A percentile compares a stretch with the other conserved stretches of the same genome.
Conservation (phyloP, 2,329 filamentous ascomycete genomes). For the Pseudogymnoascus sp. region DNA sequence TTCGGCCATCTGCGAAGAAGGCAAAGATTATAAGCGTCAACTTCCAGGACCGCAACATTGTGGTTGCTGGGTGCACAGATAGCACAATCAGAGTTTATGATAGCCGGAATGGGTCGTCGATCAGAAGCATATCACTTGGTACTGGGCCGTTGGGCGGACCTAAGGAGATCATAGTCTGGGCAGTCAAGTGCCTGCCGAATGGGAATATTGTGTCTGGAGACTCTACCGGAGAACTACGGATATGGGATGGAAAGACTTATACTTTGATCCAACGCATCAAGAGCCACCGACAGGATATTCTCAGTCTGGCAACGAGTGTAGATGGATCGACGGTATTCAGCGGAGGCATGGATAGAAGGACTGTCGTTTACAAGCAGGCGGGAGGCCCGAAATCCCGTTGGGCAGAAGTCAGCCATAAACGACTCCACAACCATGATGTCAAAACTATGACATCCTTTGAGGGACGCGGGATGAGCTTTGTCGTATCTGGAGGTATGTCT, state of each 20-base stretch:
- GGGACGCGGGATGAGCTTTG: slow-evolving; percentile 70
- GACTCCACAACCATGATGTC: slow-evolving; percentile 89
- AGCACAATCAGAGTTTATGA: slow-evolving; percentile 91
- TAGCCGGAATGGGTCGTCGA: slow-evolving; percentile 64
- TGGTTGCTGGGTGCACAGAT: slow-evolving; percentile 91
- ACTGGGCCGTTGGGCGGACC: slow-evolving; percentile 67
- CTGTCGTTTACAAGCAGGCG: slow-evolving; percentile 70
- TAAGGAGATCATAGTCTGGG: slow-evolving; percentile 87
- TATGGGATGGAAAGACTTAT: slow-evolving; percentile 91
- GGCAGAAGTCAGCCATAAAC: slow-evolving; percentile 76
- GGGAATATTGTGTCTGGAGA: slow-evolving; percentile 92
- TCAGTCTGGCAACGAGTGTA: slow-evolving; percentile 74
- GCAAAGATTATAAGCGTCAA: slow-evolving; percentile 83
- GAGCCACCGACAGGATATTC: slow-evolving; percentile 79
- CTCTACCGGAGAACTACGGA: slow-evolving; percentile 84
- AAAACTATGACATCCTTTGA: slow-evolving; percentile 92
- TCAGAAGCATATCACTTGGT: slow-evolving; percentile 80
- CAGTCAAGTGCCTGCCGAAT: slow-evolving; percentile 77
- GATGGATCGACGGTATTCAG: slow-evolving; percentile 80
- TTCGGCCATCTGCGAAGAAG: slow-evolving; percentile 72
- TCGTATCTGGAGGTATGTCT: slow-evolving; percentile 77
- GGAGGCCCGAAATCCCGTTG: slow-evolving; percentile 58
- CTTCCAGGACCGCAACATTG: slow-evolving; percentile 75
- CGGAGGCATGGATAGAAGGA: slow-evolving; percentile 84
- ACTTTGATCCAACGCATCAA: slow-evolving; percentile 79